A percentile compares a stretch with the other conserved stretches of the same genome.
phyloP scores from a whole-genome alignment of 352 stramenopile species.

The Phytopythium sindhum region DNA sequence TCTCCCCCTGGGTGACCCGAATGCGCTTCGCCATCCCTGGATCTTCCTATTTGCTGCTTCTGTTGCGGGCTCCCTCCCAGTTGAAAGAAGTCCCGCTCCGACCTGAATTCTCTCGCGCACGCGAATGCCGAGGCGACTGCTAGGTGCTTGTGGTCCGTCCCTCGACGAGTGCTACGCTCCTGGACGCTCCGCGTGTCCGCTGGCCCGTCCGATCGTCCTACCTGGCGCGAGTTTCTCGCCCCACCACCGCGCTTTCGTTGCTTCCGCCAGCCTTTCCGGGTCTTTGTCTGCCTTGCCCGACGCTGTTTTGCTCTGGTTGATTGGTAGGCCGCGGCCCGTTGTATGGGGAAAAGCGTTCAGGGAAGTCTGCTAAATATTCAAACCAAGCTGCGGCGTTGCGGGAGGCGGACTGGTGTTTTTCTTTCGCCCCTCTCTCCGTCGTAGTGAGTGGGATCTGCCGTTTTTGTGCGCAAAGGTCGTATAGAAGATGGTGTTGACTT shows the following conservation, averaged over 20 bases:
- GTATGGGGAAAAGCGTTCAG: constrained; percentile 8
- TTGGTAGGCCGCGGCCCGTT: constrained; percentile 29
- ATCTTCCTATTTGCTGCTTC: constrained; percentile 3
- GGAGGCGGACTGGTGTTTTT: not conserved
- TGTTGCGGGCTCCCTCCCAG: not conserved
- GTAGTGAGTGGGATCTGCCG: not conserved
- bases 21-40: constrained; percentile 64
- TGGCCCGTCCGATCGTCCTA: constrained; percentile 9
- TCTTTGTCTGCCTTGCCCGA: not conserved
- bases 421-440: not conserved
- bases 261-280: constrained; percentile 12
- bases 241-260: constrained; percentile 8
- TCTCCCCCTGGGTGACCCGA: constrained; percentile 32
- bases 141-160: not conserved
- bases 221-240: not conserved
- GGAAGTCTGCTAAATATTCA: constrained; percentile 16
- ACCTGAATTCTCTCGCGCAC: not conserved
- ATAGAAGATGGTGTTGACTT: not conserved
- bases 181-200: constrained; percentile 7
- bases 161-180: not conserved
- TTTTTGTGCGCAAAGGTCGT: not conserved
- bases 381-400: constrained; percentile 9
- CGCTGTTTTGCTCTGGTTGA: constrained; percentile 25
- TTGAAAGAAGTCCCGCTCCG: too few relatives aligned
- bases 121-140: not conserved